Percentiles rank a stretch among this genome's conserved stretches.
phyloP scores from a whole-genome alignment of 2,329 filamentous ascomycete species.

The Pseudogymnoascus sp. region DNA sequence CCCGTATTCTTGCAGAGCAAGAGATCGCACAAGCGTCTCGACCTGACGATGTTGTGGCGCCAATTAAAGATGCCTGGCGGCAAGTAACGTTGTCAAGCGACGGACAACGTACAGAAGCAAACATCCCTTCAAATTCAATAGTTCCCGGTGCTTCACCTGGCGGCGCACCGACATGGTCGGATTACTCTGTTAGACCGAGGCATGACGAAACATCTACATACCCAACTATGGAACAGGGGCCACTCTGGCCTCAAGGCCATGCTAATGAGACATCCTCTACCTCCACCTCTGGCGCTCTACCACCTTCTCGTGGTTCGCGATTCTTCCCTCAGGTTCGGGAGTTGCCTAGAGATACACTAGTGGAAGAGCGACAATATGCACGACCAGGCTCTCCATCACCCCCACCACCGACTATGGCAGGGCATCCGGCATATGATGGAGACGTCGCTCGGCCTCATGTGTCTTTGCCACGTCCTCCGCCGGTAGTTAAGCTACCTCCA shows the following conservation, averaged over 20 bases:
- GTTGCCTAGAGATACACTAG: slow-evolving; percentile 37
- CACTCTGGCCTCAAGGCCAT: neutral
- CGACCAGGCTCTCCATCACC: slow-evolving; percentile 53
- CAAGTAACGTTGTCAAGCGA: neutral
- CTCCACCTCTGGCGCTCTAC: slow-evolving; percentile 27
- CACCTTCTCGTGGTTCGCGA: slow-evolving; percentile 47
- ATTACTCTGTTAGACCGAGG: slow-evolving; percentile 6
- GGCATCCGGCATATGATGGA: slow-evolving; percentile 66
- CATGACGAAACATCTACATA: slow-evolving; percentile 2
- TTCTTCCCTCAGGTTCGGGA: slow-evolving; percentile 48
- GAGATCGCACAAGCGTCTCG: slow-evolving; percentile 2
- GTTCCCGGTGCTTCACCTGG: neutral
- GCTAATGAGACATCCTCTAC: neutral
- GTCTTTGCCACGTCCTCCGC: slow-evolving; percentile 60
- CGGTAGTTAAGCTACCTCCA: slow-evolving; percentile 76
- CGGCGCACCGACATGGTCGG: neutral
- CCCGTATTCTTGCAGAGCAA: slow-evolving; percentile 5
- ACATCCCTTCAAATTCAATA: neutral
- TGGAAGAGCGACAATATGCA: slow-evolving; percentile 36
- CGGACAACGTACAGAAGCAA: neutral
- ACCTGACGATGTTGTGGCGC: neutral
- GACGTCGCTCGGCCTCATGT: slow-evolving; percentile 60
- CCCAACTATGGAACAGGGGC: neutral
- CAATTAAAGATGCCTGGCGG: slow-evolving; percentile 13
- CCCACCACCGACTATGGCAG: slow-evolving; percentile 62